Evolutionary conservation across 2,329 filamentous ascomycete genomes (phyloP).

Genomic region (Pyrenochaeta sp.): DNA sequence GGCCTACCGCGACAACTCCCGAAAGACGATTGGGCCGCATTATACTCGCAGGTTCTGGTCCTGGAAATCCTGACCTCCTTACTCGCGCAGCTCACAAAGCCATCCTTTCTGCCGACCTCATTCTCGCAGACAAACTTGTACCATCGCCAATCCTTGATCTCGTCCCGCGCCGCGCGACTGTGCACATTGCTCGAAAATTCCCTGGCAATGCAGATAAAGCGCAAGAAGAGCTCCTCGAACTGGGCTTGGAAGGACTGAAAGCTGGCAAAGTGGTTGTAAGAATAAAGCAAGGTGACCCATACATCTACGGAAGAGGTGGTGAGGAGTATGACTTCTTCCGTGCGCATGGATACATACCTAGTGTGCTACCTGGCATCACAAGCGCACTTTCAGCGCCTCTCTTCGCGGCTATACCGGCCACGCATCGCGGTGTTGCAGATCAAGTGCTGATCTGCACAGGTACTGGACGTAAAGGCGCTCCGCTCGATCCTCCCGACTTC

Average conservation of each 20-base stretch:
- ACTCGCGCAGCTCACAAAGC: constrained; percentile 83
- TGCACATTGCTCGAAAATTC: constrained; percentile 96
- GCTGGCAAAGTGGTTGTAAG: constrained; percentile 83
- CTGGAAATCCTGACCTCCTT: constrained; percentile 89
- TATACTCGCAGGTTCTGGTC: constrained; percentile 89
- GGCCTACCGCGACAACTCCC: constrained; percentile 25
- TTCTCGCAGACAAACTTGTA: constrained; percentile 86
- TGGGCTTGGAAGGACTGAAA: constrained; percentile 74
- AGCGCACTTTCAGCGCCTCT: constrained; percentile 86
- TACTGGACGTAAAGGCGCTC: constrained; percentile 87
- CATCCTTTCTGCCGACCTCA: constrained; percentile 76
- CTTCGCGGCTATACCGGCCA: constrained; percentile 86
- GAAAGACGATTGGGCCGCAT: constrained; percentile 68
- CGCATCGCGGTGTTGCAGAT: constrained; percentile 88
- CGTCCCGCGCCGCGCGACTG: constrained; percentile 85
- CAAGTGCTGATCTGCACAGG: constrained; percentile 97
- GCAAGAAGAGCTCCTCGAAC: constrained; percentile 84
- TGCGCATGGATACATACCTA: constrained; percentile 70
- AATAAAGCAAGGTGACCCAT: constrained; percentile 96
- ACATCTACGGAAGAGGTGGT: constrained; percentile 92
- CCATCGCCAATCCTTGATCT: constrained; percentile 86
- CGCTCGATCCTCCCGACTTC: constrained; percentile 83
- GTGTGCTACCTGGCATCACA: constrained; percentile 89
- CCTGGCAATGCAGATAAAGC: constrained; percentile 95
- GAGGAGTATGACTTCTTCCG: constrained; percentile 91